Conservation (phyloP, 352 stramenopile genomes). For the Lagenidium sp. region DNA sequence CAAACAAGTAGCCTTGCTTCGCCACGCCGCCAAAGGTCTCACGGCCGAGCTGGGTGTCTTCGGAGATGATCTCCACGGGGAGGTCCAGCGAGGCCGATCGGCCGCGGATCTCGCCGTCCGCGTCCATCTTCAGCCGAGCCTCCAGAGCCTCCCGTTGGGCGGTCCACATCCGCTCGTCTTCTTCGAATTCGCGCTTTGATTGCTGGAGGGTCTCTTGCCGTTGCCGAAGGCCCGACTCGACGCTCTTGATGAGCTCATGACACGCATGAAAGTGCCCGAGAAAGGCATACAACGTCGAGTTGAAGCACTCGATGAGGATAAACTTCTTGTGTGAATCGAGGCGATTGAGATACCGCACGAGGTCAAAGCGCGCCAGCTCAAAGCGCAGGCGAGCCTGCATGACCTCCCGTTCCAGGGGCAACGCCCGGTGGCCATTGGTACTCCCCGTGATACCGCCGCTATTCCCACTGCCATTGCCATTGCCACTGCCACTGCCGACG, state of each 20-base stretch:
- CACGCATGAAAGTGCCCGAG: slow-evolving; percentile 74
- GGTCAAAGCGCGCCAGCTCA: slow-evolving; percentile 76
- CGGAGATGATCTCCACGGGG: slow-evolving; percentile 70
- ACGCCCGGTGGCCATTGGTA: not conserved
- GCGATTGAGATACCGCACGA: slow-evolving; percentile 77
- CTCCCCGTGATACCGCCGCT: not conserved
- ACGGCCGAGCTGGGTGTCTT: slow-evolving; percentile 49
- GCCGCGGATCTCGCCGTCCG: slow-evolving; percentile 24
- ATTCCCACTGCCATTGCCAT: not conserved
- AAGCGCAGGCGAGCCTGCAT: slow-evolving; percentile 52
- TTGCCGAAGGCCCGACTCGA: slow-evolving; percentile 54
- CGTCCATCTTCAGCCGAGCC: slow-evolving; percentile 35
- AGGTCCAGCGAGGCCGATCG: slow-evolving; percentile 37
- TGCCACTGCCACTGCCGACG: not conserved
- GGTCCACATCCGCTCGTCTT: slow-evolving; percentile 70
- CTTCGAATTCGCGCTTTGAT: slow-evolving; percentile 53
- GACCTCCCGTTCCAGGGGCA: slow-evolving; percentile 60
- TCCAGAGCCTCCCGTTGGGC: slow-evolving; percentile 60
- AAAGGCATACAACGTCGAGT: slow-evolving; percentile 75
- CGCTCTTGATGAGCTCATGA: slow-evolving; percentile 69
- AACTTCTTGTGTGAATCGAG: slow-evolving; percentile 84
- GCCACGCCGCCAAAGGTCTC: slow-evolving; percentile 24
- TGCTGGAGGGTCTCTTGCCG: slow-evolving; percentile 65
- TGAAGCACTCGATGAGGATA: slow-evolving; percentile 77
- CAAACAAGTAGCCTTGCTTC: slow-evolving; percentile 81